A percentile compares a stretch with the other conserved stretches of the same genome.
These are phyloP conservation scores for Stagonosporopsis vannaccii DNA, from an alignment of 2,329 filamentous ascomycete species.

Conservation along the genomic window DNA sequence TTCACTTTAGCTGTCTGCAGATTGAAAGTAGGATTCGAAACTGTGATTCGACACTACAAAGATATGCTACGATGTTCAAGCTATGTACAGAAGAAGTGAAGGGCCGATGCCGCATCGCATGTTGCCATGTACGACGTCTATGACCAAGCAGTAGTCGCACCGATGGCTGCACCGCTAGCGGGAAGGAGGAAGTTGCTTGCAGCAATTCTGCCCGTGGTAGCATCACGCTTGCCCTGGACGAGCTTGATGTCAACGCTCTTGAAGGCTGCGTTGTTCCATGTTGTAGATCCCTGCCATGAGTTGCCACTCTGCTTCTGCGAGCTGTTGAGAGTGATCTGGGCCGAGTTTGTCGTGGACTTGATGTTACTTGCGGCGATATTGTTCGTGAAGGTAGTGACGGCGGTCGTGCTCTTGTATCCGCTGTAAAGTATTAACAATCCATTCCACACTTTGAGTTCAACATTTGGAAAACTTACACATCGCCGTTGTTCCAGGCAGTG, in stretches of 20 bases:
- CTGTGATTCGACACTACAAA: not conserved
- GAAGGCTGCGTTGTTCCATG: constrained; percentile 52
- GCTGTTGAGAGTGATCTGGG: constrained; percentile 28
- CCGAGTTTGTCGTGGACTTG: constrained; percentile 25
- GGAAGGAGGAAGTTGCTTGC: constrained; percentile 55
- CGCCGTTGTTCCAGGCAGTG: constrained; percentile 58
- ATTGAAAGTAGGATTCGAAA: not conserved
- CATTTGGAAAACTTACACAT: constrained; percentile 28
- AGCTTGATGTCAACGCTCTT: constrained; percentile 46
- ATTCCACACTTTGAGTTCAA: not conserved
- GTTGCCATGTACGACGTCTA: not conserved
- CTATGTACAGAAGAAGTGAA: not conserved
- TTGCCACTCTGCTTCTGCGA: constrained; percentile 47
- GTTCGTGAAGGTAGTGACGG: constrained; percentile 46
- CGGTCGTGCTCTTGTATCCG: constrained; percentile 50
- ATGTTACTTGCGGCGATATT: constrained; percentile 53
- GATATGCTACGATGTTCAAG: not conserved
- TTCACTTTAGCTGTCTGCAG: not conserved
- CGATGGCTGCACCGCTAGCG: constrained; percentile 47
- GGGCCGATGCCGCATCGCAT: not conserved
- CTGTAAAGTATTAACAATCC: not conserved
- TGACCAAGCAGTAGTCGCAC: constrained; percentile 48
- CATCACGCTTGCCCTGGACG: constrained; percentile 50
- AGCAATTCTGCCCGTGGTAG: constrained; percentile 49
- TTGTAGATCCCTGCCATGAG: constrained; percentile 52